A percentile compares a stretch with the other conserved stretches of the same genome.
Evolutionary conservation across 2,329 filamentous ascomycete genomes (phyloP).

Genomic region (Xylariaceae sp.): DNA sequence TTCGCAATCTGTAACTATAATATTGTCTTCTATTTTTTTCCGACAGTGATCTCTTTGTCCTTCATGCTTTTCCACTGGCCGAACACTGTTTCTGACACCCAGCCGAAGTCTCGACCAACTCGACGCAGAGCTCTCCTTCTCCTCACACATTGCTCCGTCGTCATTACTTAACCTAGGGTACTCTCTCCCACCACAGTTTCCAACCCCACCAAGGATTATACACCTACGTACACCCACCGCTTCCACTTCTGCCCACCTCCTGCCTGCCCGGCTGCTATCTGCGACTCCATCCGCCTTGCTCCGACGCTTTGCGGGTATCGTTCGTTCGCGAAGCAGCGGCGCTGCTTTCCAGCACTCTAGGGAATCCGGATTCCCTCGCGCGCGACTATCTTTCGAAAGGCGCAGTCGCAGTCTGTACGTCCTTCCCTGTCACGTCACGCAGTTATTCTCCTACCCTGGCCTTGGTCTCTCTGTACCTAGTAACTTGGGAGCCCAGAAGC

Average conservation of each 20-base stretch:
- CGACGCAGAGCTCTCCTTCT: not conserved
- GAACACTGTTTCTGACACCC: not conserved
- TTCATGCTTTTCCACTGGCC: not conserved
- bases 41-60: not conserved
- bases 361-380: not conserved
- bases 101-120: not conserved
- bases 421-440: not conserved
- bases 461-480: slow-evolving; percentile 13
- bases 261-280: not conserved
- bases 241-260: not conserved
- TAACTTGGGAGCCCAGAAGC: slow-evolving; percentile 16
- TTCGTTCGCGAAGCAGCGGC: not conserved
- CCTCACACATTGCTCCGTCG: not conserved
- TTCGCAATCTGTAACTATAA: no score
- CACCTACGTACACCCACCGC: not conserved
- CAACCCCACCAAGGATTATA: not conserved
- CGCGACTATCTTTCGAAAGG: not conserved
- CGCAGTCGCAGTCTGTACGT: not conserved
- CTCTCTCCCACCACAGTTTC: not conserved
- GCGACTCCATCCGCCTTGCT: not conserved
- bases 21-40: no score
- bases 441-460: no score
- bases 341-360: slow-evolving; percentile 1
- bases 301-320: not conserved
- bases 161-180: not conserved